Conservation (phyloP, 352 stramenopile genomes). For the Phytophthora brassicae region DNA sequence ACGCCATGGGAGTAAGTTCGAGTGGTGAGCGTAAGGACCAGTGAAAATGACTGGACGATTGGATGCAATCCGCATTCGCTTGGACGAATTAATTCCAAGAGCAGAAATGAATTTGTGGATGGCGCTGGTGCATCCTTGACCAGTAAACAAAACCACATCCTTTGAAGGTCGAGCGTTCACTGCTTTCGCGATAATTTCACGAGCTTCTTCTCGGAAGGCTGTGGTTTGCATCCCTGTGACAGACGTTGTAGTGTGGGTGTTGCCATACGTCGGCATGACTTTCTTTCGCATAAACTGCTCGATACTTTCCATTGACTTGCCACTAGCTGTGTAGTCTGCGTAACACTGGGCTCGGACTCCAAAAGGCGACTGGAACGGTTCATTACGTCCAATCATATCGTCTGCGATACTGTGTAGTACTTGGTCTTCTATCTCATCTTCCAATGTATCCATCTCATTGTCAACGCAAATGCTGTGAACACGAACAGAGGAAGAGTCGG, state of each 20-base stretch:
- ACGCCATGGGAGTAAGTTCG: slow-evolving; percentile 96
- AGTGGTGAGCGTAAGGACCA: slow-evolving; percentile 96
- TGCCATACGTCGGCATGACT: slow-evolving; percentile 95
- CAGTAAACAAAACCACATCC: slow-evolving; percentile 96
- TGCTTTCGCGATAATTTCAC: slow-evolving; percentile 91
- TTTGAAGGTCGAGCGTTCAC: slow-evolving; percentile 84
- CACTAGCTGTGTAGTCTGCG: slow-evolving; percentile 94
- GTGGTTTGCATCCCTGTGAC: slow-evolving; percentile 82
- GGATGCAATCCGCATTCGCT: slow-evolving; percentile 14
- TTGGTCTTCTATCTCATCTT: slow-evolving; percentile 25
- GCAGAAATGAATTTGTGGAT: slow-evolving; percentile 79
- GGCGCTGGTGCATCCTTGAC: slow-evolving; percentile 84
- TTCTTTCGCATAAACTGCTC: slow-evolving; percentile 89
- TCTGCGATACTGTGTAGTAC: slow-evolving; percentile 37
- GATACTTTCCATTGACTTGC: slow-evolving; percentile 86
- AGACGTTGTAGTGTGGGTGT: slow-evolving; percentile 95
- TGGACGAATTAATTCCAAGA: slow-evolving; percentile 50
- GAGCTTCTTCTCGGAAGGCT: slow-evolving; percentile 94
- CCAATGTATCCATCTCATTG: slow-evolving; percentile 14
- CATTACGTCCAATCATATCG: slow-evolving; percentile 51
- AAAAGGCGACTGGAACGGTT: slow-evolving; percentile 66
- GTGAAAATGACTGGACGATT: slow-evolving; percentile 88
- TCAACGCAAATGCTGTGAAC: slow-evolving; percentile 23
- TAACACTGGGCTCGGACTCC: slow-evolving; percentile 88
- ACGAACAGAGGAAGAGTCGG: slow-evolving; percentile 18